Evolutionary conservation across 306 rosid genomes (phyloP).

Genomic region (Malus asiatica): DNA sequence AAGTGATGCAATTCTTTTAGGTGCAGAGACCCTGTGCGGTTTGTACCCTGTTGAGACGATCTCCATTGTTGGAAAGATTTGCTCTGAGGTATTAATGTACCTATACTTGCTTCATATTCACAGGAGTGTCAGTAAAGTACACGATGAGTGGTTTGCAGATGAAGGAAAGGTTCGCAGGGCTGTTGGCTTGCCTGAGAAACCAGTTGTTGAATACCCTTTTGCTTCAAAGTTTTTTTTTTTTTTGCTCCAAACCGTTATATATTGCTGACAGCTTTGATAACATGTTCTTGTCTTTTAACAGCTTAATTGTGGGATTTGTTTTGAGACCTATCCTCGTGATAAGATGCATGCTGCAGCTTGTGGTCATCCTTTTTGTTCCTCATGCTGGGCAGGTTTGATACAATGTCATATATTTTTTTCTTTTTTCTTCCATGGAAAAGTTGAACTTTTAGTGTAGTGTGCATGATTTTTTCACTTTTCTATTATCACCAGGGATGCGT

Average conservation of each 20-base stretch:
- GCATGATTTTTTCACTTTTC: background rate
- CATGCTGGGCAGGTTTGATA: slow-evolving; percentile 52
- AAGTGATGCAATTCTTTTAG: too few relatives aligned
- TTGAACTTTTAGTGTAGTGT: background rate
- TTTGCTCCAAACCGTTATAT: background rate
- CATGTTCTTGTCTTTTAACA: slow-evolving; percentile 19
- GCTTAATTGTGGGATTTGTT: slow-evolving; percentile 55
- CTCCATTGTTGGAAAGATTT: too few relatives aligned
- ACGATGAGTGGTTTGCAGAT: slow-evolving; percentile 67
- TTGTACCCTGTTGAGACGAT: too few relatives aligned
- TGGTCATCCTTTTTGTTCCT: slow-evolving; percentile 51
- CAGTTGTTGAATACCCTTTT: slow-evolving; percentile 27
- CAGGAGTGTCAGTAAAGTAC: slow-evolving; percentile 66
- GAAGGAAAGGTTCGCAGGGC: slow-evolving; percentile 54
- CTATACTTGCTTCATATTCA: background rate
- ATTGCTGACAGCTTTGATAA: background rate
- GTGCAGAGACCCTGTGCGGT: too few relatives aligned
- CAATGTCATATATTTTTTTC: background rate
- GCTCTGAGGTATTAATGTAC: too few relatives aligned
- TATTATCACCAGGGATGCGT: background rate
- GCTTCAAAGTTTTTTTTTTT: background rate
- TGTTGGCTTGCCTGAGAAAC: slow-evolving; percentile 50
- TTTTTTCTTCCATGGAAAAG: background rate
- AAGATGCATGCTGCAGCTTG: slow-evolving; percentile 38
- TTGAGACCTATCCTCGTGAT: slow-evolving; percentile 38